phyloP scores from a whole-genome alignment of 2,329 filamentous ascomycete genomes.

The Acrocalymma vagum region DNA sequence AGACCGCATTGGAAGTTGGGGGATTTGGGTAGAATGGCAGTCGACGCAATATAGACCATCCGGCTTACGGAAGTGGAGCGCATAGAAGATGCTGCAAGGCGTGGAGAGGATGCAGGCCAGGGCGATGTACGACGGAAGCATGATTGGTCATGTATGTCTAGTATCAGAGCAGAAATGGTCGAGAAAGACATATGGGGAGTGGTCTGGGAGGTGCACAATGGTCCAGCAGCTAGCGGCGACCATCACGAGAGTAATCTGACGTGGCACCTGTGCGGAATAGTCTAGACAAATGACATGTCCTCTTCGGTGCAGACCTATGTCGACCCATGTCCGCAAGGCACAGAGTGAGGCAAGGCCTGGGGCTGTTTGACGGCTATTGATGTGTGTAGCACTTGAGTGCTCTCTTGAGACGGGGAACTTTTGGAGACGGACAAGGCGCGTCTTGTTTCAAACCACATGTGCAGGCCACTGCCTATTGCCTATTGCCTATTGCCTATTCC shows the following conservation, averaged over 20 bases:
- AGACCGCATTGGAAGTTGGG: no score
- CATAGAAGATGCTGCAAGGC: conserved; percentile 10
- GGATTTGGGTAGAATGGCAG: no score
- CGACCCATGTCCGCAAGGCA: conserved; percentile 25
- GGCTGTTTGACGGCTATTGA: no score
- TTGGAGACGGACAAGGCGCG: no score
- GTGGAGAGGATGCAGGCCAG: conserved; percentile 18
- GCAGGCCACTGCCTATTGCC: no score
- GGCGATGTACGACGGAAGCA: conserved; percentile 6
- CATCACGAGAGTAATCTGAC: no score
- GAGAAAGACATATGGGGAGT: conserved; percentile 17
- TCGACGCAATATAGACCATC: conserved; percentile 6
- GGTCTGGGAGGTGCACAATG: conserved; percentile 22
- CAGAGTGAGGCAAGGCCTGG: conserved; percentile 46
- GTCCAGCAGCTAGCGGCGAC: conserved; percentile 30
- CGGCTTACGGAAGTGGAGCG: conserved; percentile 17
- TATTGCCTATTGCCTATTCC: no score
- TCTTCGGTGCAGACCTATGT: conserved; percentile 26
- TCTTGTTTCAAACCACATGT: no score
- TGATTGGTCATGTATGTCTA: conserved; percentile 24
- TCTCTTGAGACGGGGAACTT: no score
- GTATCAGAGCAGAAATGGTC: conserved; percentile 19
- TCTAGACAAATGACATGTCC: conserved; percentile 44
- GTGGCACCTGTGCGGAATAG: no score
- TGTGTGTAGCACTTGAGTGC: no score